Percentiles rank a stretch among this genome's conserved stretches.
phyloP scores from a whole-genome alignment of 495 filamentous ascomycete genomes.

The Penicillium bovifimosum region DNA sequence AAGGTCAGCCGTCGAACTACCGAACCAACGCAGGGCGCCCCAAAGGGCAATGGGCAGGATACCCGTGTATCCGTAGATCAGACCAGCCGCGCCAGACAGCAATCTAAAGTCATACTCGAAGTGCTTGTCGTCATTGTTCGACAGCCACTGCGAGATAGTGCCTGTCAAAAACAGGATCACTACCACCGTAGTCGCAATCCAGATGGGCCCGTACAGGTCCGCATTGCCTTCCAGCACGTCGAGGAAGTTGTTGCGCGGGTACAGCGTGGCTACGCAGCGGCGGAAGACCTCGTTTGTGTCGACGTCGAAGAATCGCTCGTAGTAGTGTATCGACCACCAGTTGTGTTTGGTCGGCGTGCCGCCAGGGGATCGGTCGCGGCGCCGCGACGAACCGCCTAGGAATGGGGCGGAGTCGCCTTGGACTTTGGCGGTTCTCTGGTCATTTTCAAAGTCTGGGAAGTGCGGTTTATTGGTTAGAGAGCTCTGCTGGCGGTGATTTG shows the following conservation, averaged over 20 bases:
- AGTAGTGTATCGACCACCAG: constrained; percentile 90
- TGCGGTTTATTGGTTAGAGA: neutral
- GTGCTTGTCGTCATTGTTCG: constrained; percentile 51
- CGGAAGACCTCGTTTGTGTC: constrained; percentile 82
- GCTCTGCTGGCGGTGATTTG: neutral
- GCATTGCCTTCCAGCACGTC: constrained; percentile 97
- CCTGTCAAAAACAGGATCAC: constrained; percentile 92
- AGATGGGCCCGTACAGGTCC: constrained; percentile 92
- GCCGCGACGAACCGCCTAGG: constrained; percentile 46
- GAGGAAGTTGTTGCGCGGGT: constrained; percentile 87
- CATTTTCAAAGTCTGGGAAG: constrained; percentile 47
- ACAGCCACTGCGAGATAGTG: constrained; percentile 86
- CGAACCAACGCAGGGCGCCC: constrained; percentile 90
- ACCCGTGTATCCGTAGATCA: constrained; percentile 91
- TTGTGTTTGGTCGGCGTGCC: constrained; percentile 66
- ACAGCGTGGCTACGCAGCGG: constrained; percentile 78
- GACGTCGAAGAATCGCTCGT: constrained; percentile 96
- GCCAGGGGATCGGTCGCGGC: constrained; percentile 40
- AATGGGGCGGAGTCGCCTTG: constrained; percentile 55
- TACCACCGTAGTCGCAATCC: constrained; percentile 97
- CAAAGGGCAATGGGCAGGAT: constrained; percentile 79
- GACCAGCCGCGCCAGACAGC: constrained; percentile 73
- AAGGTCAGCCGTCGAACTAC: constrained; percentile 69
- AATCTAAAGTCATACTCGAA: constrained; percentile 87
- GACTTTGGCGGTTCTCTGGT: constrained; percentile 53